Evolutionary conservation across 805 yeast species (phyloP), one percentile per base, ranked within the genome.

Genomic region (Candida tammaniensis): DNA sequence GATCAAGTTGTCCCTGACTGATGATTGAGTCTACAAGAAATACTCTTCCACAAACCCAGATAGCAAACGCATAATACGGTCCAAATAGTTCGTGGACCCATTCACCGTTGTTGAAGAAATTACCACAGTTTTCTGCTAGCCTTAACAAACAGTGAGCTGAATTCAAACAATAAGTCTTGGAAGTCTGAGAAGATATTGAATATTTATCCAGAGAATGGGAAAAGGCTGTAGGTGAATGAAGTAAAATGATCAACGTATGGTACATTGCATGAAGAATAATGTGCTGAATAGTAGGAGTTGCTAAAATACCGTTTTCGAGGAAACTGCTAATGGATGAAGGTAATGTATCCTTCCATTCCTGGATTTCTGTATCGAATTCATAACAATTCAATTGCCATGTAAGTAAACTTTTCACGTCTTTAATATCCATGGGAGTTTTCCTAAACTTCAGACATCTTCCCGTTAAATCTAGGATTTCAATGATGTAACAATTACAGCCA

Each of bases 21-120:
- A 34, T 20, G 10, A 46, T 34, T 10, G 43, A 30, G 26, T 43
- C 26, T 7, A 45, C 51, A 20, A 47, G 30, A 4, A 45, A 20
- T 2, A 47, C 40, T 31, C 51, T 35, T 2, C 44, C 47, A 35
- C 43, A 31, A 3, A 47, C 49, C 51, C 51, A 47, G 9, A 47
- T 27, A 5, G 44, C 27, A 34, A 47, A 47, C 2, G 49, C 44
- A 36, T 45, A 47, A 23, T 43, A 42, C 2, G 51, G 51, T 1
- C 51, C 51, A 21, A 44, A 35, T 4, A 39, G 11, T 24, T 33
- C 41, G 24, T 42, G 41, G 4, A 45, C 39, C n/a, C 31, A 37
- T 7, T 19, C 39, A 11, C 35, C 30, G 5, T 24, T 11, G 12
- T 33, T 27, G 12, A 40, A 38, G 13, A 32, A 32, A 15, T 18